These are phyloP conservation scores for Bathelium albidoporum DNA, from an alignment of 495 filamentous ascomycete species.

Conservation along the genomic window DNA sequence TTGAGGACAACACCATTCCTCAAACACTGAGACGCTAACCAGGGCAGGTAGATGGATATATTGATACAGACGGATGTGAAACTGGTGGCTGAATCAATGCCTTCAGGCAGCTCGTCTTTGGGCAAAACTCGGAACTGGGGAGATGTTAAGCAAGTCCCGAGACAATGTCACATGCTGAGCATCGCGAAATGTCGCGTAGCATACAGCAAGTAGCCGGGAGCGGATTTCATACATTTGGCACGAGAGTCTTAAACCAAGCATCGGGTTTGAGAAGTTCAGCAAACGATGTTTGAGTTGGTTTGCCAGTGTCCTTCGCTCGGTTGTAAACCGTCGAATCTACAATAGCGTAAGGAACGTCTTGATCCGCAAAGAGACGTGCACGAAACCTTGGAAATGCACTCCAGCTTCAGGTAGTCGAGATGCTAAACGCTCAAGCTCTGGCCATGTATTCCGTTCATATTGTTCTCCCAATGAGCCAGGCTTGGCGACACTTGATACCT, in stretches of 20 bases:
- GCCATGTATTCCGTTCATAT: constrained; percentile 40
- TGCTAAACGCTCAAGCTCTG: constrained; percentile 36
- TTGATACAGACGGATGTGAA: constrained; percentile 91
- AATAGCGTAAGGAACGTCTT: neutral
- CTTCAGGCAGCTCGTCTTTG: constrained; percentile 44
- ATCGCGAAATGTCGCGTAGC: no score
- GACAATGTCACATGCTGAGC: neutral
- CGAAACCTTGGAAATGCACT: constrained; percentile 70
- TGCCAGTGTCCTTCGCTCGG: constrained; percentile 48
- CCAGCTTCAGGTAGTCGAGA: constrained; percentile 73
- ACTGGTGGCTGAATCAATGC: constrained; percentile 54
- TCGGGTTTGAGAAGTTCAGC: constrained; percentile 53
- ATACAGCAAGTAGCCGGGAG: neutral
- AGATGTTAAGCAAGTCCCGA: constrained; percentile 3
- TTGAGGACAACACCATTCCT: constrained; percentile 57
- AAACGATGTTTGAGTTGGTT: constrained; percentile 42
- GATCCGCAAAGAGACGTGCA: neutral
- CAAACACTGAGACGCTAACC: constrained; percentile 67
- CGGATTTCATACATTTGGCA: constrained; percentile 53
- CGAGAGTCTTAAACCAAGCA: constrained; percentile 75
- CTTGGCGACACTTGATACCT: constrained; percentile 39
- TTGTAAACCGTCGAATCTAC: constrained; percentile 52
- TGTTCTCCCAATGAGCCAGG: constrained; percentile 41
- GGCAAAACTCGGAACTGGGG: constrained; percentile 36
- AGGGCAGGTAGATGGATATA: constrained; percentile 75